Percentiles rank a stretch among this genome's conserved stretches.
Evolutionary conservation across 2,329 filamentous ascomycete species (phyloP).

Genomic region (Cladosporium sp.): DNA sequence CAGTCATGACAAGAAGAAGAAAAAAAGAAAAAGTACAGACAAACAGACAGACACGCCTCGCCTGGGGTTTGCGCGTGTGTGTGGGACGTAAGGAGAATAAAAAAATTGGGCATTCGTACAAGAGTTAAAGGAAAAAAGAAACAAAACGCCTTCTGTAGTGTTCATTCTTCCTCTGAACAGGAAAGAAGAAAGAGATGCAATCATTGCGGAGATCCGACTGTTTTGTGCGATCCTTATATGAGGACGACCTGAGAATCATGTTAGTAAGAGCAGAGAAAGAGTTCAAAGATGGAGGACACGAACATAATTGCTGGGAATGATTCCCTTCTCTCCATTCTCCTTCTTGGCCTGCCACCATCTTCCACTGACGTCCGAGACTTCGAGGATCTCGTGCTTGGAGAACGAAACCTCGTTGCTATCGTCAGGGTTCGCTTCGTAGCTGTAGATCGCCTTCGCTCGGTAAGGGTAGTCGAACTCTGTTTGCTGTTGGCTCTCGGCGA

Average conservation of each 20-base stretch:
- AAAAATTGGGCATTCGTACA: background rate
- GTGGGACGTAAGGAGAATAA: no score
- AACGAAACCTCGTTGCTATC: slow-evolving; percentile 98
- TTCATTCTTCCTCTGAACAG: no score
- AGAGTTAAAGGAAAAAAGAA: no score
- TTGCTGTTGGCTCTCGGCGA: slow-evolving; percentile 20
- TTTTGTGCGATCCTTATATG: slow-evolving; percentile 6
- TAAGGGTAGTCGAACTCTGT: slow-evolving; percentile 90
- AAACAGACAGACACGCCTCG: background rate
- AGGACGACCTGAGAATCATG: slow-evolving; percentile 3
- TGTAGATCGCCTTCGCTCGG: slow-evolving; percentile 97
- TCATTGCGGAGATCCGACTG: no score
- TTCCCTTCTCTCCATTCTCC: slow-evolving; percentile 85
- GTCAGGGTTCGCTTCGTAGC: slow-evolving; percentile 96
- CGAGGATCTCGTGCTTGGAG: slow-evolving; percentile 91
- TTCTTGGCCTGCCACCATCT: slow-evolving; percentile 99
- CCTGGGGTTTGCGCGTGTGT: background rate
- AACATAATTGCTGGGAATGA: slow-evolving; percentile 51
- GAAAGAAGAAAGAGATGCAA: no score
- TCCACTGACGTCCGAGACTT: slow-evolving; percentile 94
- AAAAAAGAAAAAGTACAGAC: background rate
- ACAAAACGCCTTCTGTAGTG: background rate
- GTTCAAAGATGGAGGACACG: background rate
- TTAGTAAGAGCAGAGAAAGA: slow-evolving; percentile 17
- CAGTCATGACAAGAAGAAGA: background rate